A percentile compares a stretch with the other conserved stretches of the same genome.
Evolutionary conservation across 2,329 filamentous ascomycete genomes (phyloP).

Genomic region (Talaromyces sp.): DNA sequence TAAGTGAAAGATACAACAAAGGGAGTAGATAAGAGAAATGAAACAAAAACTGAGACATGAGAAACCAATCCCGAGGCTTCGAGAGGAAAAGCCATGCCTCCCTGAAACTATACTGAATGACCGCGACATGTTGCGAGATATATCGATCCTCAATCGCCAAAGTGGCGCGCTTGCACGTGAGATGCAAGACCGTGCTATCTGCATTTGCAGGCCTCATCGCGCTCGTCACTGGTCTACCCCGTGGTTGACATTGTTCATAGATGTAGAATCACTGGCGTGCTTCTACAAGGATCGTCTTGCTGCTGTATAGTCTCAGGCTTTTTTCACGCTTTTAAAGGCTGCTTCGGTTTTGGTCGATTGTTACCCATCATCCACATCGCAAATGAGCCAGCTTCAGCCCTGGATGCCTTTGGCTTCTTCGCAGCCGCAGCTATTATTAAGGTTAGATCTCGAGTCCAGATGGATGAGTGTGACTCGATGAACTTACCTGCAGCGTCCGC

Average conservation of each 20-base stretch:
- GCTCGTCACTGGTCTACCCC: constrained; percentile 1
- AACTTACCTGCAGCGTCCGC: constrained; percentile 32
- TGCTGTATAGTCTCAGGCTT: constrained; percentile 41
- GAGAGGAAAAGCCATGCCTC: constrained; percentile 46
- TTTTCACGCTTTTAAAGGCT: constrained; percentile 47
- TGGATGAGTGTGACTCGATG: not conserved
- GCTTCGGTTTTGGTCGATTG: constrained; percentile 27
- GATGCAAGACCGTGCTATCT: not conserved
- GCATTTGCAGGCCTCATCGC: not conserved
- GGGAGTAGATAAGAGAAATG: not conserved
- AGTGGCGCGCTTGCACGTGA: not conserved
- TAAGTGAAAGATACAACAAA: not conserved
- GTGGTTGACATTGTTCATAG: not conserved
- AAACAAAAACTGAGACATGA: constrained; percentile 32
- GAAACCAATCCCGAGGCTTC: constrained; percentile 40
- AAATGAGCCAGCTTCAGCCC: constrained; percentile 34
- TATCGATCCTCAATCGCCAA: not conserved
- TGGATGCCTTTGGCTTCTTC: constrained; percentile 33
- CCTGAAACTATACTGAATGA: constrained; percentile 30
- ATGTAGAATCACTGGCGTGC: constrained; percentile 26
- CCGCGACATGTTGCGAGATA: not conserved
- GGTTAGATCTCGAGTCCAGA: not conserved
- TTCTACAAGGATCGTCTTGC: constrained; percentile 29
- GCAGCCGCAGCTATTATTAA: constrained; percentile 21
- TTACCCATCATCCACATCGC: constrained; percentile 46